Conservation (phyloP, 441 rosid species). For the California macrophylla region DNA sequence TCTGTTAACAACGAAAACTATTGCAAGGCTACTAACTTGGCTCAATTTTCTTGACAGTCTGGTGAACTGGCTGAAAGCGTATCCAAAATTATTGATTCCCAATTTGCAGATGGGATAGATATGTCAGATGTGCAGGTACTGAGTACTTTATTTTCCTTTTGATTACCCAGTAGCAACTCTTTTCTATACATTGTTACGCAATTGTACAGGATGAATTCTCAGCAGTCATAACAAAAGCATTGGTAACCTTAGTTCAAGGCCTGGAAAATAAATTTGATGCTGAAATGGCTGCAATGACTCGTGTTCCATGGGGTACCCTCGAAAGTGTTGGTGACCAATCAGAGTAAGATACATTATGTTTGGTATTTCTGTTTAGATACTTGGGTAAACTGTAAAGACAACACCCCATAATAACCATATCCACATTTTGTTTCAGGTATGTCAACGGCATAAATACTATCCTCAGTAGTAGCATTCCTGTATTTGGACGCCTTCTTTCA, state of each 20-base stretch:
- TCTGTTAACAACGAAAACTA: background rate
- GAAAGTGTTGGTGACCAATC: slow-evolving; percentile 99
- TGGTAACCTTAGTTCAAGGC: slow-evolving; percentile 86
- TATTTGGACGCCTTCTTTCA: slow-evolving; percentile 76
- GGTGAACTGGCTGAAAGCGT: slow-evolving; percentile 96
- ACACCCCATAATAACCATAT: slow-evolving; percentile 15
- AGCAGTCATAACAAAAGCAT: slow-evolving; percentile 79
- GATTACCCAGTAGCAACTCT: slow-evolving; percentile 15
- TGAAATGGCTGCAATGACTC: slow-evolving; percentile 95
- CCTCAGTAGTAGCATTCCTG: slow-evolving; percentile 72
- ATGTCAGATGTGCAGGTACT: slow-evolving; percentile 85
- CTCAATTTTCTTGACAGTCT: slow-evolving; percentile 44
- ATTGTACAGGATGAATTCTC: slow-evolving; percentile 87
- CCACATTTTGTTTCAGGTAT: slow-evolving; percentile 50
- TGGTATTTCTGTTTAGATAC: slow-evolving; percentile 9
- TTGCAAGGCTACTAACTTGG: slow-evolving; percentile 9
- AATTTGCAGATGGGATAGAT: slow-evolving; percentile 68
- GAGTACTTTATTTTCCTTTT: background rate
- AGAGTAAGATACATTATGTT: slow-evolving; percentile 40
- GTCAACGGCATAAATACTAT: slow-evolving; percentile 77
- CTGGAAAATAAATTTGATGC: slow-evolving; percentile 89
- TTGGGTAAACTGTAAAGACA: slow-evolving; percentile 5
- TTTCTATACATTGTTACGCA: slow-evolving; percentile 20
- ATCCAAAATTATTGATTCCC: slow-evolving; percentile 85
- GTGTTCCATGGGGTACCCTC: slow-evolving; percentile 93